Conservation (phyloP, 2,329 filamentous ascomycete species). For the Neurospora sp. region DNA sequence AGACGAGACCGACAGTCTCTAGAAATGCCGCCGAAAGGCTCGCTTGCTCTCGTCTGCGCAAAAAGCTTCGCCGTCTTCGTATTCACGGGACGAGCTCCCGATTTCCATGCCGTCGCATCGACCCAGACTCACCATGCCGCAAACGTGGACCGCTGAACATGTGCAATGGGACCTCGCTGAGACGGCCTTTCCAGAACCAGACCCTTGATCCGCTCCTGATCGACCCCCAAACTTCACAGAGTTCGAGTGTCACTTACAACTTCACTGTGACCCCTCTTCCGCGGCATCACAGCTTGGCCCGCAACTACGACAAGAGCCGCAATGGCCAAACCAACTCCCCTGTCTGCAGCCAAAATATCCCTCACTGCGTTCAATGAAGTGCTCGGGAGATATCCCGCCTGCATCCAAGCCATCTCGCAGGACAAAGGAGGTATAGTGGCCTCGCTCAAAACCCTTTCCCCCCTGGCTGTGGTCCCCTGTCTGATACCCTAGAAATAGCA, state of each 20-base stretch:
- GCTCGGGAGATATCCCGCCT: constrained; percentile 17
- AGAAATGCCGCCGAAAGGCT: background rate
- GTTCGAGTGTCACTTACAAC: background rate
- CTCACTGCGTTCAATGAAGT: constrained; percentile 16
- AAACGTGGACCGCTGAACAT: background rate
- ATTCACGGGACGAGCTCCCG: constrained; percentile 15
- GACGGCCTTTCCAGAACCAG: background rate
- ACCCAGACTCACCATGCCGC: background rate
- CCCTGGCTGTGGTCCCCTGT: background rate
- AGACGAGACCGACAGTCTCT: background rate
- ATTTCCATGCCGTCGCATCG: constrained; percentile 7
- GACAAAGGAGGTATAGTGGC: constrained; percentile 32
- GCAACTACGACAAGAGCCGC: constrained; percentile 18
- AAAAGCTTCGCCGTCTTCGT: constrained; percentile 1
- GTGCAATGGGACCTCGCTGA: background rate
- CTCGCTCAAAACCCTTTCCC: background rate
- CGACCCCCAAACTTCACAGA: background rate
- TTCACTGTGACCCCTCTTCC: constrained; percentile 2
- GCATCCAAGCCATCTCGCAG: constrained; percentile 30
- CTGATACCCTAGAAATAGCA: constrained; percentile 22
- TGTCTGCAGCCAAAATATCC: constrained; percentile 20
- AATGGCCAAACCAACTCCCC: constrained; percentile 20
- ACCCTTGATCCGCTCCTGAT: background rate
- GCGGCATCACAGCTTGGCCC: constrained; percentile 6
- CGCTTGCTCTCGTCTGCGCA: background rate